Percentiles rank a stretch among this genome's conserved stretches.
These are phyloP conservation scores for Calonectria multiphialidica DNA, from an alignment of 2,329 filamentous ascomycete genomes.

Conservation along the genomic window DNA sequence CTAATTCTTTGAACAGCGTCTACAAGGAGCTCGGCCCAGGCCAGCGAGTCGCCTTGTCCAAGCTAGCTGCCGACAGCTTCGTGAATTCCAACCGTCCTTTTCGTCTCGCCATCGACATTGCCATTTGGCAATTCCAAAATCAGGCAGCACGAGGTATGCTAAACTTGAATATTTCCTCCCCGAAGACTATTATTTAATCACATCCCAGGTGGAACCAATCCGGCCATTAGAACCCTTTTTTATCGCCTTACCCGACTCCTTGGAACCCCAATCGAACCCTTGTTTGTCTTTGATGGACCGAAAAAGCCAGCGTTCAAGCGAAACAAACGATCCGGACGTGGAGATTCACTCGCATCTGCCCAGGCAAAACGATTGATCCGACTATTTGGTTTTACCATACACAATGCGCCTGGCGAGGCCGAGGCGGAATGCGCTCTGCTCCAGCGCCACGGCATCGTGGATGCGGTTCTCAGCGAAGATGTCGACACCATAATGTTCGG, in stretches of 20 bases:
- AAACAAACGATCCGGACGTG: conserved; percentile 78
- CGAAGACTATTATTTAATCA: conserved; percentile 21
- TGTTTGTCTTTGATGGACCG: conserved; percentile 92
- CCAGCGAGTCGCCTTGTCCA: conserved; percentile 83
- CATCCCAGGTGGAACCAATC: conserved; percentile 80
- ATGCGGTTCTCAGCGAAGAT: conserved; percentile 95
- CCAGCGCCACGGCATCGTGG: conserved; percentile 85
- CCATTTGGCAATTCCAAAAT: conserved; percentile 97
- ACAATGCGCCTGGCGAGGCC: conserved; percentile 93
- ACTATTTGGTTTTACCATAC: conserved; percentile 85
- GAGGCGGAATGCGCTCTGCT: conserved; percentile 95
- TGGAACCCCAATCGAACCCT: conserved; percentile 81
- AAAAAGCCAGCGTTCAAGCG: conserved; percentile 90
- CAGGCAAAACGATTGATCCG: conserved; percentile 87
- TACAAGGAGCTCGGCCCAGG: conserved; percentile 90
- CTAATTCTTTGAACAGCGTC: conserved; percentile 68
- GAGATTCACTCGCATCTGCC: conserved; percentile 76
- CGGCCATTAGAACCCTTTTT: conserved; percentile 91
- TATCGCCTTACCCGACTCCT: conserved; percentile 87
- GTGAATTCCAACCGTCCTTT: conserved; percentile 78
- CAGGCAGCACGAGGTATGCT: conserved; percentile 79
- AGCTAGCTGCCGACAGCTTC: conserved; percentile 83
- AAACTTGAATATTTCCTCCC: not conserved
- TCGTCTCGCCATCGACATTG: conserved; percentile 91
- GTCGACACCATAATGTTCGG: conserved; percentile 99